Evolutionary conservation across 2,329 filamentous ascomycete species (phyloP).

Genomic region (Cadophora malorum): DNA sequence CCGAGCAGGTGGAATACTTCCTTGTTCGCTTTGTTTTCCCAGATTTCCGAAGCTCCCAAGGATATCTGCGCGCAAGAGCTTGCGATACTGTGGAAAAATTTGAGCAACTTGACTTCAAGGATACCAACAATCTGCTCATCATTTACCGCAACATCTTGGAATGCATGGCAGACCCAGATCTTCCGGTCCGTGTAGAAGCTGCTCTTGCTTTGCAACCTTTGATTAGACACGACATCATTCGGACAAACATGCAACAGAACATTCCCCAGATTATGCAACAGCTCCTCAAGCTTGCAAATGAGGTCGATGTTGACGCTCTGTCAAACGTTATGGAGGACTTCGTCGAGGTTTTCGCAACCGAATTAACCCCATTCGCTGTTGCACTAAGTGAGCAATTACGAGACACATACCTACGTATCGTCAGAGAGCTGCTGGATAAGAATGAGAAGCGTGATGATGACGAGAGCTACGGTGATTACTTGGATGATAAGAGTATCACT

Average conservation of each 20-base stretch:
- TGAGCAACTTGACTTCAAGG: slow-evolving; percentile 95
- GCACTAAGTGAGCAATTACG: slow-evolving; percentile 94
- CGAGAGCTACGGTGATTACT: slow-evolving; percentile 84
- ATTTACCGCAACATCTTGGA: slow-evolving; percentile 98
- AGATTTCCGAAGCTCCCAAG: slow-evolving; percentile 91
- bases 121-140: slow-evolving; percentile 90
- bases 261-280: slow-evolving; percentile 99
- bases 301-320: slow-evolving; percentile 95
- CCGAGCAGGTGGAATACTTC: slow-evolving; percentile 97
- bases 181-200: slow-evolving; percentile 93
- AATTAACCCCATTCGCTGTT: slow-evolving; percentile 95
- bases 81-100: slow-evolving; percentile 99
- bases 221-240: slow-evolving; percentile 93
- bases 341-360: slow-evolving; percentile 96
- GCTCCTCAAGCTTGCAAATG: slow-evolving; percentile 93
- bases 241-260: slow-evolving; percentile 94
- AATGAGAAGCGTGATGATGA: slow-evolving; percentile 76
- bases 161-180: slow-evolving; percentile 92
- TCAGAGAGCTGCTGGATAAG: slow-evolving; percentile 88
- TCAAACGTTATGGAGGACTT: slow-evolving; percentile 99
- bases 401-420: slow-evolving; percentile 94
- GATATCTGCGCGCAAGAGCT: slow-evolving; percentile 90
- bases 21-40: slow-evolving; percentile 98
- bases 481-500: slow-evolving; percentile 98
- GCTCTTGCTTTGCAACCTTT: slow-evolving; percentile 93